A percentile compares a stretch with the other conserved stretches of the same genome.
These are phyloP conservation scores for Aspergillus eucalypticola DNA, from an alignment of 2,329 filamentous ascomycete species.

Conservation along the genomic window DNA sequence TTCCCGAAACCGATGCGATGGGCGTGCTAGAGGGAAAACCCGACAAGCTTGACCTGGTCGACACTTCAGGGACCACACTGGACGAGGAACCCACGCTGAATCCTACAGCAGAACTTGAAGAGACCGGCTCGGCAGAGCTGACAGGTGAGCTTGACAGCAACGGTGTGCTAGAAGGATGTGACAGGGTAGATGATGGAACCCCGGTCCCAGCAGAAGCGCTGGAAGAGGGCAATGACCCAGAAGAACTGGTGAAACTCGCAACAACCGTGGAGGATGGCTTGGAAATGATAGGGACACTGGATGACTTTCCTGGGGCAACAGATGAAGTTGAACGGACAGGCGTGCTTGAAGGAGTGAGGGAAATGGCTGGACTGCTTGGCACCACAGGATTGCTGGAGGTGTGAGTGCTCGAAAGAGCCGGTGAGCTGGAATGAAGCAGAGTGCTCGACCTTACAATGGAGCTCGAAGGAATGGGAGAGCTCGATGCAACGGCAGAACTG, in stretches of 20 bases:
- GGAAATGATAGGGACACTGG: neutral
- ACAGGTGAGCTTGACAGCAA: constrained; percentile 1
- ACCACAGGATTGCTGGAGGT: neutral
- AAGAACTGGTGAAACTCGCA: neutral
- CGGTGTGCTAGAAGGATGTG: neutral
- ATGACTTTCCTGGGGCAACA: neutral
- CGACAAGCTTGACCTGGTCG: neutral
- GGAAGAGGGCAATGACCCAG: neutral
- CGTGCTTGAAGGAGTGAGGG: constrained; percentile 1
- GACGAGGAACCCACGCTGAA: neutral
- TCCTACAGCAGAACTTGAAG: neutral
- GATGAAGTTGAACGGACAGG: neutral
- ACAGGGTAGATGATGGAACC: neutral
- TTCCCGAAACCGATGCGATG: neutral
- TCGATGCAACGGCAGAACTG: constrained; percentile 8
- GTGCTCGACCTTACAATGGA: constrained; percentile 1
- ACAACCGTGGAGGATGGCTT: neutral
- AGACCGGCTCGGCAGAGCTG: constrained; percentile 1
- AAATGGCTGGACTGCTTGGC: neutral
- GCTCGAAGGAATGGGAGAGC: constrained; percentile 3
- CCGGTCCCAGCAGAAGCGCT: neutral
- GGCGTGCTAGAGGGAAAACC: neutral
- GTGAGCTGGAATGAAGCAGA: neutral
- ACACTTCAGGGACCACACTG: neutral
- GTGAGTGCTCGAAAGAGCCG: neutral